phyloP scores from a whole-genome alignment of 352 stramenopile genomes.

The Stramenopiles sp. region DNA sequence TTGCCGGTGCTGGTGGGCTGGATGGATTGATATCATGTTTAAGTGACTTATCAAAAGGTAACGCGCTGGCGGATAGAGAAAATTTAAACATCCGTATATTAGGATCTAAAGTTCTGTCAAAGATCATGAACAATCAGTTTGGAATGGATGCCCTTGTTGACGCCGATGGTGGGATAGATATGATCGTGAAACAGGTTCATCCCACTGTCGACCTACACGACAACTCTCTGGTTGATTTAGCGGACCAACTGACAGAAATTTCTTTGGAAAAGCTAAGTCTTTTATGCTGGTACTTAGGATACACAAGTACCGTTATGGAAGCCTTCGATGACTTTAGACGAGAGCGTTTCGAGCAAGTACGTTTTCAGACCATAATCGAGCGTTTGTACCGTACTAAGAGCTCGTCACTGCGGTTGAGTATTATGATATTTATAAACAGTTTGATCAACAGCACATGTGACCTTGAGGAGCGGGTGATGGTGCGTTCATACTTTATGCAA shows the following conservation, averaged over 20 bases:
- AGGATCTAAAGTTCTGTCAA: not conserved
- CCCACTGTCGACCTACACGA: not conserved
- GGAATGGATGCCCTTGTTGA: constrained; percentile 8
- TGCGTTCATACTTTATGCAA: constrained; percentile 3
- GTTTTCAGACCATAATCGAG: constrained; percentile 1
- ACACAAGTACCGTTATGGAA: not conserved
- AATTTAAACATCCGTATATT: not conserved
- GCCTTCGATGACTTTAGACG: not conserved
- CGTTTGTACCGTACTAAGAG: not conserved
- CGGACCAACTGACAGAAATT: not conserved
- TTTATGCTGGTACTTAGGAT: constrained; percentile 5
- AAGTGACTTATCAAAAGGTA: not conserved
- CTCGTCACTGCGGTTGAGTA: not conserved
- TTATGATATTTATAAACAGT: constrained; percentile 12
- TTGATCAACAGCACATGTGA: constrained; percentile 8
- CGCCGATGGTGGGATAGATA: not conserved
- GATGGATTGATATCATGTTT: not conserved
- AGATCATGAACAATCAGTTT: constrained; percentile 4
- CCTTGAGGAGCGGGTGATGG: not conserved
- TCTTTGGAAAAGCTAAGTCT: not conserved
- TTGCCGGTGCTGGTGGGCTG: not conserved
- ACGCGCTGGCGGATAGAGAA: not conserved
- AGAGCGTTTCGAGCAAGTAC: not conserved
- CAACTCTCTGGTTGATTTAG: not conserved
- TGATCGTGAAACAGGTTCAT: not conserved